A percentile compares a stretch with the other conserved stretches of the same genome.
These are phyloP conservation scores for Rhynchosporium graminicola DNA, from an alignment of 2,329 filamentous ascomycete genomes.

Conservation along the genomic window DNA sequence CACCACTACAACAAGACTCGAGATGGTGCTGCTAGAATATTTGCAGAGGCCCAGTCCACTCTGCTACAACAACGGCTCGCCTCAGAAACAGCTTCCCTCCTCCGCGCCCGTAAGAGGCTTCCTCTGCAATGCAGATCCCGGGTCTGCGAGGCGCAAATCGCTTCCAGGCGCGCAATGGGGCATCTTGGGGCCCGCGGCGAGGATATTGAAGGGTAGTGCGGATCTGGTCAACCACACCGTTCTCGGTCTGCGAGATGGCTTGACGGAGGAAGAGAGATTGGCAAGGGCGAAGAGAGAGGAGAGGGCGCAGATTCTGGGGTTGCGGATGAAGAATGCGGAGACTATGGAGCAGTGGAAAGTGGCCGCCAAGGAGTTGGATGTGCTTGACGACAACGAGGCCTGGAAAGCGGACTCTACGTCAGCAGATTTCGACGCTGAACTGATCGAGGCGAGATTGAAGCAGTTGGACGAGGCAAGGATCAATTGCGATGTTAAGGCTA, in stretches of 20 bases:
- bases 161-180: conserved; percentile 27
- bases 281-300: conserved; percentile 53
- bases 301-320: conserved; percentile 61
- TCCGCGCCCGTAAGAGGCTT: conserved; percentile 27
- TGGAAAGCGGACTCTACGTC: conserved; percentile 70
- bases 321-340: conserved; percentile 67
- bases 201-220: conserved; percentile 32
- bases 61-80: conserved; percentile 28
- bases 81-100: conserved; percentile 21
- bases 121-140: conserved; percentile 22
- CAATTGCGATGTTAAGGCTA: conserved; percentile 70
- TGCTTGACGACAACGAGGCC: conserved; percentile 73
- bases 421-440: conserved; percentile 59
- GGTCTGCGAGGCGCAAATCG: conserved; percentile 19
- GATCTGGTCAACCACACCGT: conserved; percentile 36
- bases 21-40: conserved; percentile 38
- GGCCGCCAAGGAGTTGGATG: conserved; percentile 76
- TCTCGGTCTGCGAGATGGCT: conserved; percentile 34
- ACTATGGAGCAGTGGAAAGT: conserved; percentile 71
- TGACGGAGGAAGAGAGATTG: conserved; percentile 49
- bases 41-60: conserved; percentile 28
- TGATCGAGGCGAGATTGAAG: conserved; percentile 69
- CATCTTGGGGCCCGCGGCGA: conserved; percentile 34
- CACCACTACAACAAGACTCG: conserved; percentile 23
- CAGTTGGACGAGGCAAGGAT: conserved; percentile 74